Evolutionary conservation across 257 asterid species (phyloP).

Genomic region (Cruciata laevipes): DNA sequence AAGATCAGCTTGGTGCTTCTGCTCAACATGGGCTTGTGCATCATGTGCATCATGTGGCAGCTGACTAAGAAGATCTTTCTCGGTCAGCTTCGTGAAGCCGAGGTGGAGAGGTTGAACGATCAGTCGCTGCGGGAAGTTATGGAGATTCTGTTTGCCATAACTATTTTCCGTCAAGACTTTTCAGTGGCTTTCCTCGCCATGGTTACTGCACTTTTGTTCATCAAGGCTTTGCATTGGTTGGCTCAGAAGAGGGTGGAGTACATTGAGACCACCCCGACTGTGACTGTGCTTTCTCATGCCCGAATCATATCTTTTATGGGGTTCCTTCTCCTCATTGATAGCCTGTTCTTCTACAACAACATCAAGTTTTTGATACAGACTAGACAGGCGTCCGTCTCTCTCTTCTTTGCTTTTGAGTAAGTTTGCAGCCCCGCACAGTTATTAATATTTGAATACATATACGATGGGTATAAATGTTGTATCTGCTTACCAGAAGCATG

Average conservation of each 20-base stretch:
- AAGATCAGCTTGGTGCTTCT: constrained; percentile 85
- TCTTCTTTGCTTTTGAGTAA: constrained; percentile 94
- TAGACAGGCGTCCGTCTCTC: constrained; percentile 76
- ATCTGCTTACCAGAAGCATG: not conserved
- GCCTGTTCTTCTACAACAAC: constrained; percentile 55
- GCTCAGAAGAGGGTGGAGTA: constrained; percentile 97
- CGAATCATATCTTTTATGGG: constrained; percentile 87
- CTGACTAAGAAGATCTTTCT: constrained; percentile 83
- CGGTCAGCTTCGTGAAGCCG: constrained; percentile 93
- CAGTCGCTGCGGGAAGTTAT: constrained; percentile 96
- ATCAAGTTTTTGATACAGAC: constrained; percentile 60
- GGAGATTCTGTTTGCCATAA: constrained; percentile 93
- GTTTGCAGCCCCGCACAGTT: constrained; percentile 21
- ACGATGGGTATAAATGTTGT: too few species aligned
- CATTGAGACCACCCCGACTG: constrained; percentile 90
- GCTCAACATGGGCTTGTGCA: constrained; percentile 78
- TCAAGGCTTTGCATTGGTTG: constrained; percentile 97
- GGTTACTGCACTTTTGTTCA: constrained; percentile 83
- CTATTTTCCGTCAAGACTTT: constrained; percentile 92
- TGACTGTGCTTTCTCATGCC: constrained; percentile 61
- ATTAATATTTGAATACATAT: not conserved
- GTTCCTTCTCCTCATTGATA: constrained; percentile 69
- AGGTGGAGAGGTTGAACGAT: constrained; percentile 95
- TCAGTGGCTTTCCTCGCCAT: constrained; percentile 73
- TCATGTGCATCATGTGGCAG: constrained; percentile 91